phyloP scores from a whole-genome alignment of 345 rosid species.

The Corymbia maculata region DNA sequence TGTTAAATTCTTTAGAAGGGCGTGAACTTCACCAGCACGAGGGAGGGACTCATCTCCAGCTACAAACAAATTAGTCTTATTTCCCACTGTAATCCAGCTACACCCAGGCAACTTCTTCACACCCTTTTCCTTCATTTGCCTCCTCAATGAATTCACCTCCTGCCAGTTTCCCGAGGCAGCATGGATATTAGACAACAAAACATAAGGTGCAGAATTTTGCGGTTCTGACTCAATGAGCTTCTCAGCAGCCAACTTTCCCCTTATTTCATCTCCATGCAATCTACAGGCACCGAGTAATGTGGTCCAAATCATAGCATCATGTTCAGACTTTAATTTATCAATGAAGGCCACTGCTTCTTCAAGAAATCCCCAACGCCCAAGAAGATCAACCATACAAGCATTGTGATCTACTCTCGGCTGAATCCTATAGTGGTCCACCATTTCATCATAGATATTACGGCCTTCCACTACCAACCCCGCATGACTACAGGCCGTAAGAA shows the following conservation, averaged over 20 bases:
- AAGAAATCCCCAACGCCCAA: constrained; percentile 84
- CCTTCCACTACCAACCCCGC: constrained; percentile 78
- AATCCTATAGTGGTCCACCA: constrained; percentile 50
- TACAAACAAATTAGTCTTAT: constrained; percentile 43
- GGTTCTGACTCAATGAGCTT: constrained; percentile 75
- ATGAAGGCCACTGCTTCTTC: constrained; percentile 76
- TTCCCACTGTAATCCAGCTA: constrained; percentile 75
- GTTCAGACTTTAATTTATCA: constrained; percentile 37
- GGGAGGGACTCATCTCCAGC: constrained; percentile 76
- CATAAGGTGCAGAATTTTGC: constrained; percentile 65
- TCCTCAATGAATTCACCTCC: constrained; percentile 59
- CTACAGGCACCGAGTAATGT: constrained; percentile 86
- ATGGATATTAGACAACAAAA: constrained; percentile 76
- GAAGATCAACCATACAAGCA: constrained; percentile 94
- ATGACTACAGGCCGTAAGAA: constrained; percentile 93
- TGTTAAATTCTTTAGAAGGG: constrained; percentile 34
- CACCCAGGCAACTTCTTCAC: constrained; percentile 77
- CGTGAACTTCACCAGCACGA: constrained; percentile 21
- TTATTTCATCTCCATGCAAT: constrained; percentile 70
- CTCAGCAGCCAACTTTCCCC: constrained; percentile 62
- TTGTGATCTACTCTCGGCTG: constrained; percentile 68
- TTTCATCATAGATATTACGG: constrained; percentile 45
- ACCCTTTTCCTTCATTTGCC: constrained; percentile 68
- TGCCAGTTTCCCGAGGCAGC: constrained; percentile 83
- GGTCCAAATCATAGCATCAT: constrained; percentile 79